Evolutionary conservation across 2,329 filamentous ascomycete species (phyloP).

Genomic region (Rhytidhysteron rufulum): DNA sequence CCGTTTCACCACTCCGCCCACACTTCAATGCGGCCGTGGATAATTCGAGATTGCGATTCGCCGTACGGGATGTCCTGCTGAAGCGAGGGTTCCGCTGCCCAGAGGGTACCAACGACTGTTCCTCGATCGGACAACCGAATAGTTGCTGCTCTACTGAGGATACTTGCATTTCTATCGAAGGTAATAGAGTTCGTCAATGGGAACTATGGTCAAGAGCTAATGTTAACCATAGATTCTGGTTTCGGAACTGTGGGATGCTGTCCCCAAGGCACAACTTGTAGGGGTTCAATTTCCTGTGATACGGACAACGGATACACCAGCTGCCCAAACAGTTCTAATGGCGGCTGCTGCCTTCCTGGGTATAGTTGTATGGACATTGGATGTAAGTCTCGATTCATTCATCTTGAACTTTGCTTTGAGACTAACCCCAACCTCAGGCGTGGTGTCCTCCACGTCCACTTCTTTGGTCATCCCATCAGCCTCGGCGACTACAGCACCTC

Average conservation of each 20-base stretch:
- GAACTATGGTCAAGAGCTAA: too few species aligned
- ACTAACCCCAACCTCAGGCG: too few species aligned
- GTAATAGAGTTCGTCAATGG: too few species aligned
- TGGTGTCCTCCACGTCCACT: slow-evolving; percentile 24
- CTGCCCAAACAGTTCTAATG: slow-evolving; percentile 63
- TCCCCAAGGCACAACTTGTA: slow-evolving; percentile 60
- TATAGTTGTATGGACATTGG: slow-evolving; percentile 67
- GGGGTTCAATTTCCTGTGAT: slow-evolving; percentile 61
- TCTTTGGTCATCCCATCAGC: slow-evolving; percentile 21
- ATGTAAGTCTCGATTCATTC: slow-evolving; percentile 64
- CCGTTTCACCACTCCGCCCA: slow-evolving; percentile 23
- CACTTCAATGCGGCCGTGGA: slow-evolving; percentile 27
- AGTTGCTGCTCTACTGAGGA: slow-evolving; percentile 69
- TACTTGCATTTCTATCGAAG: slow-evolving; percentile 63
- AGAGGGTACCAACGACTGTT: slow-evolving; percentile 61
- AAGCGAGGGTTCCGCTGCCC: slow-evolving; percentile 65
- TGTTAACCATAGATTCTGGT: slow-evolving; percentile 57
- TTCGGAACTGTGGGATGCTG: slow-evolving; percentile 73
- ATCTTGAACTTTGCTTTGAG: too few species aligned
- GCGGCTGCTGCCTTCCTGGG: slow-evolving; percentile 72
- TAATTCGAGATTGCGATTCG: slow-evolving; percentile 35
- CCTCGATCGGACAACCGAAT: slow-evolving; percentile 60
- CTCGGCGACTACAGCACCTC: slow-evolving; percentile 11
- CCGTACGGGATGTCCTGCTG: slow-evolving; percentile 35
- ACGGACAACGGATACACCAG: slow-evolving; percentile 56